phyloP scores from a whole-genome alignment of 2,329 filamentous ascomycete species.

The Fusarium liriodendri region DNA sequence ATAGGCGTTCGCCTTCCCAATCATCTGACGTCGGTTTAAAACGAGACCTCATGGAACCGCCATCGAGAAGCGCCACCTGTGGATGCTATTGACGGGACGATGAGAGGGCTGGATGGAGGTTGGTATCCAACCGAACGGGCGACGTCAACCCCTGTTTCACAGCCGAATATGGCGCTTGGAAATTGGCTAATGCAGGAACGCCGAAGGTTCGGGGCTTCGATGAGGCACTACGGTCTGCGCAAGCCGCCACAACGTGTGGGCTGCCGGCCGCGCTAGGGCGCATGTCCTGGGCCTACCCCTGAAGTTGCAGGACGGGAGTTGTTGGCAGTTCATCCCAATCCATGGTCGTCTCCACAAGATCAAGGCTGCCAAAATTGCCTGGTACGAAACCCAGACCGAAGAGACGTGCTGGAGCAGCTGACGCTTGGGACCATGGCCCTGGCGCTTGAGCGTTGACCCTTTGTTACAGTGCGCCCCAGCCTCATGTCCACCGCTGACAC shows the following conservation, averaged over 20 bases:
- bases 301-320: slow-evolving; percentile 43
- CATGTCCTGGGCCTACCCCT: slow-evolving; percentile 31
- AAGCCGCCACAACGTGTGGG: slow-evolving; percentile 42
- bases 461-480: slow-evolving; percentile 28
- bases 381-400: slow-evolving; percentile 31
- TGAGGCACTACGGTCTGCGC: slow-evolving; percentile 35
- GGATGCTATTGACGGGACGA: slow-evolving; percentile 20
- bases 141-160: slow-evolving; percentile 45
- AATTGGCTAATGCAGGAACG: slow-evolving; percentile 48
- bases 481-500: slow-evolving; percentile 8
- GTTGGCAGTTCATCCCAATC: slow-evolving; percentile 40
- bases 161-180: slow-evolving; percentile 34
- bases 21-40: slow-evolving; percentile 13
- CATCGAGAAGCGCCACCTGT: slow-evolving; percentile 17
- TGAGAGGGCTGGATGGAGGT: slow-evolving; percentile 24
- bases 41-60: slow-evolving; percentile 6
- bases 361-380: slow-evolving; percentile 33
- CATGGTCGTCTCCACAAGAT: slow-evolving; percentile 33
- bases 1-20: slow-evolving; percentile 7
- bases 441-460: slow-evolving; percentile 2
- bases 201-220: slow-evolving; percentile 39
- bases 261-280: slow-evolving; percentile 31
- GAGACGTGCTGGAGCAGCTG: slow-evolving; percentile 13
- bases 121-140: slow-evolving; percentile 31
- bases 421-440: slow-evolving; percentile 11